A percentile compares a stretch with the other conserved stretches of the same genome.
Conservation (phyloP, 192 early-diverging fungal genomes). For the Backusella sp. region DNA sequence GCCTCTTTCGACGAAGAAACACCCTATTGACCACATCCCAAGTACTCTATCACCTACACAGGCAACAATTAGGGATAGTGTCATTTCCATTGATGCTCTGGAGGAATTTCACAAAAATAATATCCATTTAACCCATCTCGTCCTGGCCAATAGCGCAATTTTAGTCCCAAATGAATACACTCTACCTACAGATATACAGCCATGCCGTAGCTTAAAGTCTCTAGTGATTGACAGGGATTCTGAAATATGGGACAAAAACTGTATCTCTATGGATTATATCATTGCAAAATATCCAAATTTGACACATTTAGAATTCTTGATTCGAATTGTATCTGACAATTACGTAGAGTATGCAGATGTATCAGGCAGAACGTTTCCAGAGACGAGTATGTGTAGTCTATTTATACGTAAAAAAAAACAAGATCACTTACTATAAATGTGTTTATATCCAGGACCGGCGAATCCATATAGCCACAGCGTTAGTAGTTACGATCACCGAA, state of each 20-base stretch:
- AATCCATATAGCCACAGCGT: neutral
- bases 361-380: neutral
- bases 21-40: neutral
- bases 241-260: neutral
- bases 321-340: neutral
- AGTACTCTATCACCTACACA: neutral
- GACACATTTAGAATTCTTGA: neutral
- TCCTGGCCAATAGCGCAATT: neutral
- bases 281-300: neutral
- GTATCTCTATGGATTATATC: neutral
- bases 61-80: neutral
- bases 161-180: neutral
- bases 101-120: neutral
- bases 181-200: neutral
- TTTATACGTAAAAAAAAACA: neutral
- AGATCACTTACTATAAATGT: too few relatives aligned
- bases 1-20: neutral
- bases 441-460: neutral
- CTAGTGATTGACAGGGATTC: neutral
- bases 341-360: neutral
- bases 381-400: neutral
- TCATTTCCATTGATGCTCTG: neutral
- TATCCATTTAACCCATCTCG: neutral
- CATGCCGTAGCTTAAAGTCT: neutral
- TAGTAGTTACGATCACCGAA: neutral